Conservation (phyloP, 2,329 filamentous ascomycete species). For the Fusarium siculi region DNA sequence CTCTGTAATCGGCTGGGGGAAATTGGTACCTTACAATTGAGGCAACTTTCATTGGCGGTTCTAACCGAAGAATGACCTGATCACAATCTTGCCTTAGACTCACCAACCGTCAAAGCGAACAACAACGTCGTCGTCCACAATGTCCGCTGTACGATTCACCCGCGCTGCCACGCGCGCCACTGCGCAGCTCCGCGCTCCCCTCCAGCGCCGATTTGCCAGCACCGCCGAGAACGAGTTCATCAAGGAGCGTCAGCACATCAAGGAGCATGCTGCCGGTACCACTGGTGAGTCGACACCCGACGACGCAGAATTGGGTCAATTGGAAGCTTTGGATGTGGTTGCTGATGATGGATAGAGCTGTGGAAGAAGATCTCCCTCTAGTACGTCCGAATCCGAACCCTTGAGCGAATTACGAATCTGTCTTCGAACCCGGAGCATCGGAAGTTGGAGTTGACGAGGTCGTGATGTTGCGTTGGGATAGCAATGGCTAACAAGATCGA, state of each 20-base stretch:
- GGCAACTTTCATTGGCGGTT: constrained; percentile 46
- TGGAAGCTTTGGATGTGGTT: constrained; percentile 20
- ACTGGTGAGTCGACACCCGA: constrained; percentile 72
- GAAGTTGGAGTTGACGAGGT: constrained; percentile 25
- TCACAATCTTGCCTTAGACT: constrained; percentile 43
- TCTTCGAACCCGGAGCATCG: constrained; percentile 22
- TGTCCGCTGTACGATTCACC: constrained; percentile 73
- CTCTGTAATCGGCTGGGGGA: neutral
- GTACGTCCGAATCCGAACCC: constrained; percentile 66
- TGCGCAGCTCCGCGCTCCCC: constrained; percentile 67
- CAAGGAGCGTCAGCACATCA: constrained; percentile 88
- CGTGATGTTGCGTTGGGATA: constrained; percentile 4
- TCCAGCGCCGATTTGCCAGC: constrained; percentile 79
- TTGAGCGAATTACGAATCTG: constrained; percentile 44
- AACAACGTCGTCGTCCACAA: constrained; percentile 53
- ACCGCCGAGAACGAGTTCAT: constrained; percentile 91
- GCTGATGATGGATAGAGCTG: constrained; percentile 71
- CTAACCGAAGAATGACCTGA: constrained; percentile 52
- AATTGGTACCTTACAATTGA: constrained; percentile 46
- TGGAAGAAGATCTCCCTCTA: constrained; percentile 97
- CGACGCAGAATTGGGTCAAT: constrained; percentile 30
- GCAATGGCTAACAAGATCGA: constrained; percentile 42
- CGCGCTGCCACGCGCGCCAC: constrained; percentile 72
- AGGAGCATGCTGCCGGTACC: constrained; percentile 87
- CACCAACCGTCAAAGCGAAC: constrained; percentile 41